Evolutionary conservation across 495 filamentous ascomycete species (phyloP).

Genomic region (Xanthoparmelia taractica): DNA sequence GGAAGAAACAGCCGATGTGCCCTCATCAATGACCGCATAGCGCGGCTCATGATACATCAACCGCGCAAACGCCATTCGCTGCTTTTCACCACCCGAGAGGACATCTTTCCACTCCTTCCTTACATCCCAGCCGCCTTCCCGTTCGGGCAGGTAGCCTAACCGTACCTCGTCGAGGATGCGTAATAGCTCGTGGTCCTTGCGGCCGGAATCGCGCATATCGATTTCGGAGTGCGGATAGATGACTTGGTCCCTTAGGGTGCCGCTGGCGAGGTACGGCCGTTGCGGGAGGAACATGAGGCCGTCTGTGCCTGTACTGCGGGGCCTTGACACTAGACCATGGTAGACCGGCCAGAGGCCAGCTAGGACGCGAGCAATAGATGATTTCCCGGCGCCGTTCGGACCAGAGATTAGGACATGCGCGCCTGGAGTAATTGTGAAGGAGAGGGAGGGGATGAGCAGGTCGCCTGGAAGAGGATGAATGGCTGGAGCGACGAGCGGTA

Average conservation of each 20-base stretch:
- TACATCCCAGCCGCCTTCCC: constrained; percentile 95
- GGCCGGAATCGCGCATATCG: constrained; percentile 79
- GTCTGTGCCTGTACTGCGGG: constrained; percentile 69
- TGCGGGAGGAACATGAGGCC: constrained; percentile 99
- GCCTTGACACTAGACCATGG: constrained; percentile 79
- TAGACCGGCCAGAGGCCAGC: constrained; percentile 97
- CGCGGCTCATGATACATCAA: constrained; percentile 90
- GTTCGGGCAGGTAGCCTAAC: constrained; percentile 78
- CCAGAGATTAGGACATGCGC: constrained; percentile 94
- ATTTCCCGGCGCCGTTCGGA: constrained; percentile 92
- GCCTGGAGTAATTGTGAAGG: constrained; percentile 77
- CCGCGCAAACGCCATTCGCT: constrained; percentile 82
- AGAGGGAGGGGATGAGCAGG: constrained; percentile 79
- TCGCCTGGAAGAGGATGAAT: constrained; percentile 77
- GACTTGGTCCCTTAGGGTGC: constrained; percentile 94
- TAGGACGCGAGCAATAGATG: constrained; percentile 77
- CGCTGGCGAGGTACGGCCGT: constrained; percentile 83
- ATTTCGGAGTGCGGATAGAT: constrained; percentile 94
- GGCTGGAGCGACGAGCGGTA: constrained; percentile 82
- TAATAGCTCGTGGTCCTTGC: constrained; percentile 65
- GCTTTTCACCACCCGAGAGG: constrained; percentile 94
- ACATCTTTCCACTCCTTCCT: constrained; percentile 99
- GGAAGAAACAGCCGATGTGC: constrained; percentile 82
- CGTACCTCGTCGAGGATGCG: constrained; percentile 71
- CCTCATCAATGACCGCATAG: constrained; percentile 92